phyloP scores from a whole-genome alignment of 108 stramenopile genomes.

The Schizochytrium sp. region DNA sequence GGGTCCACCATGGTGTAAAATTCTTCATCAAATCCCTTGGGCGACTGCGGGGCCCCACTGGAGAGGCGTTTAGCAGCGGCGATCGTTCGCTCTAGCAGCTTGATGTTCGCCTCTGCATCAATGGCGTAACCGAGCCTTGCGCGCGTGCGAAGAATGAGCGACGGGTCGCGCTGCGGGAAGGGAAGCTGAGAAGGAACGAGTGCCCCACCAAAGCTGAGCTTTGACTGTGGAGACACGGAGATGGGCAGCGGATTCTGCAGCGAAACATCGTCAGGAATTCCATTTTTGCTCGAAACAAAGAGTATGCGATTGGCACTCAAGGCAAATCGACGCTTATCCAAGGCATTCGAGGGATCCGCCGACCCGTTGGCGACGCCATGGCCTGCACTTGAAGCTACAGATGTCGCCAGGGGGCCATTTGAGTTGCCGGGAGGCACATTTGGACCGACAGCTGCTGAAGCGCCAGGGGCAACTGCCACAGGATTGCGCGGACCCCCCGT shows the following conservation, averaged over 20 bases:
- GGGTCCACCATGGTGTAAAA: background rate
- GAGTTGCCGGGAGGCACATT: too few species aligned
- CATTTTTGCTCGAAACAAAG: background rate
- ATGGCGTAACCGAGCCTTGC: background rate
- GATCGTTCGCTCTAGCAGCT: background rate
- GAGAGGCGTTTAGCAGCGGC: background rate
- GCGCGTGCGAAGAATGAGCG: background rate
- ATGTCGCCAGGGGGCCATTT: too few species aligned
- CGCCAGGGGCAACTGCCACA: too few species aligned
- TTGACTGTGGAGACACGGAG: background rate
- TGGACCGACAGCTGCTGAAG: too few species aligned
- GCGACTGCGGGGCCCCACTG: background rate
- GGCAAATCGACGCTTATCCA: background rate
- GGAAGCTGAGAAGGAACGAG: background rate
- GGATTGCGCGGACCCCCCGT: background rate
- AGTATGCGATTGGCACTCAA: background rate
- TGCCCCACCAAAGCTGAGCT: background rate
- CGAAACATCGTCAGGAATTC: background rate
- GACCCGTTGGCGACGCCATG: too few species aligned
- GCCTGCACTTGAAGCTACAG: too few species aligned
- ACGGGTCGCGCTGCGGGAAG: background rate
- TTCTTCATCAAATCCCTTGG: background rate
- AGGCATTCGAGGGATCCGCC: too few species aligned
- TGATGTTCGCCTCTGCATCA: background rate
- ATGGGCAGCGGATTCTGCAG: background rate